Conservation (phyloP, 2,329 filamentous ascomycete species). For the Monilinia vaccinii-corymbosi region DNA sequence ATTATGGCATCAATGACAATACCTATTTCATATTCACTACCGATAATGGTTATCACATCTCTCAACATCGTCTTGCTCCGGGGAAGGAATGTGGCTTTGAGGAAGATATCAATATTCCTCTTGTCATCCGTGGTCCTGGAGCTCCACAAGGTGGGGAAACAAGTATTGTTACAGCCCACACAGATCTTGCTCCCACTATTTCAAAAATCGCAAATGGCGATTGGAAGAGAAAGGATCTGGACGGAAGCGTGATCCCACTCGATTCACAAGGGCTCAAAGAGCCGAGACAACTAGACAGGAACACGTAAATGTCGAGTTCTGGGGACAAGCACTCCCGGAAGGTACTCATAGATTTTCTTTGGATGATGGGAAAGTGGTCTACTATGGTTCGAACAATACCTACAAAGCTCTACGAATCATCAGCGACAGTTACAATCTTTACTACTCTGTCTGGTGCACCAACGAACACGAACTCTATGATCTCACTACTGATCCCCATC, state of each 20-base stretch:
- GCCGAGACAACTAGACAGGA: conserved; percentile 31
- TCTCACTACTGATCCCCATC: conserved; percentile 43
- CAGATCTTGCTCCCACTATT: conserved; percentile 42
- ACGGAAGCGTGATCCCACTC: conserved; percentile 37
- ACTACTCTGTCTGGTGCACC: conserved; percentile 62
- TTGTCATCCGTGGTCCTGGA: conserved; percentile 50
- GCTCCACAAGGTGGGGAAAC: conserved; percentile 35
- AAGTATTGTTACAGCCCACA: conserved; percentile 43
- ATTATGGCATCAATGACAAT: conserved; percentile 32
- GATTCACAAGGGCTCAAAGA: conserved; percentile 15
- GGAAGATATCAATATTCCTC: conserved; percentile 42
- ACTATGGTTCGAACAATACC: conserved; percentile 35
- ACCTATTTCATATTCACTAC: conserved; percentile 53
- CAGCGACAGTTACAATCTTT: conserved; percentile 44
- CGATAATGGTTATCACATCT: conserved; percentile 44
- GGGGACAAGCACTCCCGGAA: conserved; percentile 30
- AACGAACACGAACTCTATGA: conserved; percentile 61
- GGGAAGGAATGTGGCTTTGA: conserved; percentile 44
- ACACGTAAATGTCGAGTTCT: conserved; percentile 41
- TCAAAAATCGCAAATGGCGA: conserved; percentile 32
- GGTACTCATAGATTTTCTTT: conserved; percentile 21
- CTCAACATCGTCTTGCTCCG: conserved; percentile 41
- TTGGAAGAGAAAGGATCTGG: conserved; percentile 36
- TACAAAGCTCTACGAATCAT: conserved; percentile 41
- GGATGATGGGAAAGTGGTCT: conserved; percentile 22